A percentile compares a stretch with the other conserved stretches of the same genome.
These are phyloP conservation scores for Mycena rebaudengoi DNA, from an alignment of 768 basidiomycete species.

Conservation along the genomic window DNA sequence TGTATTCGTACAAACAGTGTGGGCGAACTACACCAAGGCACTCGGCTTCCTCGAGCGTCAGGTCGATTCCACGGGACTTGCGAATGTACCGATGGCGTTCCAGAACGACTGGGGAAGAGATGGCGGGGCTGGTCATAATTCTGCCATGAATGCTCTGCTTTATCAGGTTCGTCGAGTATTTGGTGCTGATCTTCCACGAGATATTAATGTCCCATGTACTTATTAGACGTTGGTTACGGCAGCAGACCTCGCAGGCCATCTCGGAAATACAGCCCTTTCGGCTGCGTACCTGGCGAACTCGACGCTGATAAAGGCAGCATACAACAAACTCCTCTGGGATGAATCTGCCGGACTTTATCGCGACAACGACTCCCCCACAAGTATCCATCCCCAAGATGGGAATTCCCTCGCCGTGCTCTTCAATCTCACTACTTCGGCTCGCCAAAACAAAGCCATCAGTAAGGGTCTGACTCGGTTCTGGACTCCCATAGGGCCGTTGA, in stretches of 20 bases:
- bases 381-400: slow-evolving; percentile 57
- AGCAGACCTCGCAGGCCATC: slow-evolving; percentile 43
- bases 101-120: slow-evolving; percentile 59
- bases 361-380: slow-evolving; percentile 51
- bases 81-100: slow-evolving; percentile 49
- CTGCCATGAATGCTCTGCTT: slow-evolving; percentile 55
- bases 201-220: not conserved
- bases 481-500: slow-evolving; percentile 57
- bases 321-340: slow-evolving; percentile 56
- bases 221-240: slow-evolving; percentile 43
- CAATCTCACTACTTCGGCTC: slow-evolving; percentile 48
- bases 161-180: slow-evolving; percentile 44
- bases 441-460: slow-evolving; percentile 53
- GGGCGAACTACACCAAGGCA: slow-evolving; percentile 55
- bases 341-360: slow-evolving; percentile 51
- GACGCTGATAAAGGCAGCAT: slow-evolving; percentile 48
- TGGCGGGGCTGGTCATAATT: slow-evolving; percentile 55
- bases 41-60: slow-evolving; percentile 50
- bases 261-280: slow-evolving; percentile 36
- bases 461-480: slow-evolving; percentile 54
- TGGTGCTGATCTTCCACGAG: not conserved
- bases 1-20: slow-evolving; percentile 50
- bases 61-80: slow-evolving; percentile 47
- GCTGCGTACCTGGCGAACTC: slow-evolving; percentile 41
- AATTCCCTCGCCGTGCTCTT: slow-evolving; percentile 58